A percentile compares a stretch with the other conserved stretches of the same genome.
Conservation (phyloP, 148 eudicot species). For the Oxyria digyna region DNA sequence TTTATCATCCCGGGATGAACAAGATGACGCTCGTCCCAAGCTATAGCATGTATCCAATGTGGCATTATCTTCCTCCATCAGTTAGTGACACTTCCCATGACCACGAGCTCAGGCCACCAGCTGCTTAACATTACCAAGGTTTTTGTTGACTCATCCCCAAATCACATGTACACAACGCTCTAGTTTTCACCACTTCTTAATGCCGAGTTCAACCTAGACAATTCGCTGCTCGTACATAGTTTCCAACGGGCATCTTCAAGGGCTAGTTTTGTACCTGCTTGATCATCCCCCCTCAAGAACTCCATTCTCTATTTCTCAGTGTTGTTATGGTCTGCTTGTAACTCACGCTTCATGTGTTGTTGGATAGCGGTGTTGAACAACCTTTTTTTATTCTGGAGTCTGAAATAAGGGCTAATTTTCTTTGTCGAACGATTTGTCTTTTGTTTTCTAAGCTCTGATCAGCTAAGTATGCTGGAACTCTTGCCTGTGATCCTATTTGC, state of each 20-base stretch:
- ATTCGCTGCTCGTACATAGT: constrained; percentile 4
- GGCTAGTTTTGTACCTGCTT: constrained; percentile 2
- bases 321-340: not conserved
- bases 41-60: constrained; percentile 75
- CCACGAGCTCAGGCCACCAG: constrained; percentile 89
- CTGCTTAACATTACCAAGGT: constrained; percentile 44
- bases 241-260: constrained; percentile 5
- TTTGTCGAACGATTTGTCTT: not conserved
- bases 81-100: constrained; percentile 66
- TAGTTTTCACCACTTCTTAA: not conserved
- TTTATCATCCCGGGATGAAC: constrained; percentile 44
- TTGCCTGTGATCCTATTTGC: not conserved
- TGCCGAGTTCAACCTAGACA: not conserved
- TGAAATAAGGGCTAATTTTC: not conserved
- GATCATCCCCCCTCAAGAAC: constrained; percentile 3
- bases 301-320: not conserved
- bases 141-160: not conserved
- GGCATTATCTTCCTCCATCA: constrained; percentile 72
- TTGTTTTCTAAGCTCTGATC: not conserved
- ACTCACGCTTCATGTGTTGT: not conserved
- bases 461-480: constrained; percentile 1
- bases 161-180: constrained; percentile 22
- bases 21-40: constrained; percentile 69
- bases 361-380: not conserved
- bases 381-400: not conserved